phyloP scores from a whole-genome alignment of 2,329 filamentous ascomycete genomes.

The Stagonosporopsis rhizophila region DNA sequence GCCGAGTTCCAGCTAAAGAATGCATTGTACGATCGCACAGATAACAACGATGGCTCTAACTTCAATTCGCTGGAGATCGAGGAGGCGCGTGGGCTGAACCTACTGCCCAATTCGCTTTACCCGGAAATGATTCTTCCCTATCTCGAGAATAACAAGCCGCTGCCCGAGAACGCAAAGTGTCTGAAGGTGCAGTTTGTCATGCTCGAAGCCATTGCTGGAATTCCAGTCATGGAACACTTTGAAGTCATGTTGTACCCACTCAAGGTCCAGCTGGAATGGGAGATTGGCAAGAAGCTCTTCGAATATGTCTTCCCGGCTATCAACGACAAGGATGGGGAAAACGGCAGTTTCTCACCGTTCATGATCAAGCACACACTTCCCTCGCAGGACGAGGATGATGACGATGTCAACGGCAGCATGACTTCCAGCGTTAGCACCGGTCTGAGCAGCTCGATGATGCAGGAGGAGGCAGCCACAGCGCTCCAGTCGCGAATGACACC shows the following conservation, averaged over 20 bases:
- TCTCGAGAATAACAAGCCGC: conserved; percentile 66
- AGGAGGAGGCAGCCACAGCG: conserved; percentile 66
- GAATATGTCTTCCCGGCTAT: conserved; percentile 96
- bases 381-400: conserved; percentile 58
- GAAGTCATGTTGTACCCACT: conserved; percentile 93
- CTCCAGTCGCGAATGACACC: conserved; percentile 84
- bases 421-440: conserved; percentile 25
- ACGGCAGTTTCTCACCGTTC: conserved; percentile 68
- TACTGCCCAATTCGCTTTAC: conserved; percentile 89
- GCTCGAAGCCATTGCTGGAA: conserved; percentile 96
- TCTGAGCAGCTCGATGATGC: conserved; percentile 28
- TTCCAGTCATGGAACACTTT: conserved; percentile 96
- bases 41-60: conserved; percentile 97
- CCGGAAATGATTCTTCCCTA: conserved; percentile 96
- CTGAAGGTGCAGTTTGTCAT: conserved; percentile 96
- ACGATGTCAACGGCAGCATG: conserved; percentile 49
- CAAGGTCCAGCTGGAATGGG: conserved; percentile 90
- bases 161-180: conserved; percentile 76
- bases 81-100: conserved; percentile 85
- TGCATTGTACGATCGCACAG: conserved; percentile 91
- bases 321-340: conserved; percentile 56
- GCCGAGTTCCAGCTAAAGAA: conserved; percentile 93
- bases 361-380: conserved; percentile 61
- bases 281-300: conserved; percentile 90
- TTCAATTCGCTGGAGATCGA: conserved; percentile 90